Evolutionary conservation across 2,329 filamentous ascomycete species (phyloP).

Genomic region (Fusarium penzigii): DNA sequence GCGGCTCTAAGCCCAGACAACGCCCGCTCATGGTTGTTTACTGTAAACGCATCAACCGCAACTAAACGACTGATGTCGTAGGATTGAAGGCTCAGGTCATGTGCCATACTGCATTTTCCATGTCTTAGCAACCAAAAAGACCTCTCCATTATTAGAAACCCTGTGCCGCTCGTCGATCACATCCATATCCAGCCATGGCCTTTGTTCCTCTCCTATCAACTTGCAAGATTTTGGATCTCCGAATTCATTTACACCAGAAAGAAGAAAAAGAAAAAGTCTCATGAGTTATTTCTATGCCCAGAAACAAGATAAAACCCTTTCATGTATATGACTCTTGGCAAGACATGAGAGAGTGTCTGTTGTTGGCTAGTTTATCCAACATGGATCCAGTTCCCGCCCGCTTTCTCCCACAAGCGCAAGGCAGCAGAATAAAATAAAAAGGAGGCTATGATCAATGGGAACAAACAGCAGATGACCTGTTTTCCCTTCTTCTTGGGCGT

Average conservation of each 20-base stretch:
- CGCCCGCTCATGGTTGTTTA: no score
- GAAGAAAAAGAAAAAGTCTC: neutral
- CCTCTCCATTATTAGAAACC: neutral
- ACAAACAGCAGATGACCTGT: neutral
- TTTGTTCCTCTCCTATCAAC: neutral
- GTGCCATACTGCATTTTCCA: no score
- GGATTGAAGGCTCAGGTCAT: no score
- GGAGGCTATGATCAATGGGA: neutral
- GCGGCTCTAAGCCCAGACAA: no score
- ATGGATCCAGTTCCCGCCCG: neutral
- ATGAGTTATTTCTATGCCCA: neutral
- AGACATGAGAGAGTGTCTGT: neutral
- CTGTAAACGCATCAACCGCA: no score
- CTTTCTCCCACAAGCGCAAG: conserved; percentile 13
- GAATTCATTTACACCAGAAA: neutral
- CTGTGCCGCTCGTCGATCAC: neutral
- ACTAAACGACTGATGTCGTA: no score
- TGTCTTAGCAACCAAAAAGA: no score
- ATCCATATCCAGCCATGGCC: neutral
- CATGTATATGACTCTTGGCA: neutral
- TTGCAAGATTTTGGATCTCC: no score
- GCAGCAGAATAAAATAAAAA: conserved; percentile 16
- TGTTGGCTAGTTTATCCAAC: neutral
- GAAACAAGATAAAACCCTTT: neutral
- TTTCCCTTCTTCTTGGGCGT: neutral